Evolutionary conservation across 2,329 filamentous ascomycete genomes (phyloP), one percentile per base, ranked within the genome.

Genomic region (Diaporthe caulivora): DNA sequence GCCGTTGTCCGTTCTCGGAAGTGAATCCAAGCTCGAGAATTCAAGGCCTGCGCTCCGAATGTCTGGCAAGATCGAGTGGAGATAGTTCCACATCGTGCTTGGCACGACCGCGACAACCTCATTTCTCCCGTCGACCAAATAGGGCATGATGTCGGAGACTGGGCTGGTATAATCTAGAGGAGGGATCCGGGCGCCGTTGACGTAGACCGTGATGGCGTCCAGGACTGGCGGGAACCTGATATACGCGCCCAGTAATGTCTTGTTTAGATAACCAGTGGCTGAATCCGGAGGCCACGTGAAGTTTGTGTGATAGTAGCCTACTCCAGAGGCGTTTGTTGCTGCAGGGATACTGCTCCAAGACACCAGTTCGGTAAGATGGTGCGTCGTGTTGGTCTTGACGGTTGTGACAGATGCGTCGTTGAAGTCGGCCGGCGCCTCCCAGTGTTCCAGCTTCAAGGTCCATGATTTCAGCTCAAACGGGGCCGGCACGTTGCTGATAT

Each of bases 241-340:
- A 17, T 68, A 42, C 3, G 71, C 71, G 7, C 71, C 71, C 1
- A 65, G 57, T 1, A 31, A n/a, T 1, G 62, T 53, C 6, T 3
- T 1, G 3, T n/a, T 53, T 13, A 18, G 17, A 3, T 17, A 34
- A 40, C 7, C 34, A 11, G 34, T 37, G 18, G 37, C 13, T n/a
- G 53, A 21, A 0, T 18, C 15, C 15, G 57, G 71, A 18, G 44
- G 71, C 71, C 71, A 72, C 2, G 51, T 53, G 53, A 72, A 72
- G 3, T 37, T 72, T 8, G 71, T 68, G 29, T 69, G 24, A 17
- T 72, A 69, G 31, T 72, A 72, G 6, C 71, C 71, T 10, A 44
- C 15, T 17, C 71, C 71, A 4, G 62, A 72, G 6, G 67, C 37
- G 15, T 69, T 68, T 26, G 42, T 37, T 5, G 57, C 53, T 26